Percentiles rank a stretch among this genome's conserved stretches.
phyloP scores from a whole-genome alignment of 768 basidiomycete species.

The Termitomyces eurrhizus region DNA sequence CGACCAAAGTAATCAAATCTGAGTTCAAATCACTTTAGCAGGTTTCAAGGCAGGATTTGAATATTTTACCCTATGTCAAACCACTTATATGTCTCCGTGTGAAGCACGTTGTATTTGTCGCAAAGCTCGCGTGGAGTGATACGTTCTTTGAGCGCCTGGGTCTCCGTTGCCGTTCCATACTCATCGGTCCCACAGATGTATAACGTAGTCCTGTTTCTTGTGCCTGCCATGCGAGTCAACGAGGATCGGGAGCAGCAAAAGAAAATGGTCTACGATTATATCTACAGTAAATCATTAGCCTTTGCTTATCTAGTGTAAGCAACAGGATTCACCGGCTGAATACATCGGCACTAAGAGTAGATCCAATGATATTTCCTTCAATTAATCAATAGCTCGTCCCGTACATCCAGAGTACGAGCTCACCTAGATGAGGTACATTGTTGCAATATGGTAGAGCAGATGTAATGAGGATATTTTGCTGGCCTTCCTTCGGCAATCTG shows the following conservation, averaged over 20 bases:
- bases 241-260: background rate
- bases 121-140: constrained; percentile 77
- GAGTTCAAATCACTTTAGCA: constrained; percentile 3
- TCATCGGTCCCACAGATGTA: constrained; percentile 99
- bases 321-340: constrained; percentile 78
- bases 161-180: constrained; percentile 99
- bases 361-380: constrained; percentile 87
- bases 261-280: constrained; percentile 47
- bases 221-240: constrained; percentile 32
- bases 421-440: constrained; percentile 94
- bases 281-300: constrained; percentile 27
- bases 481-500: constrained; percentile 76
- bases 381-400: constrained; percentile 10
- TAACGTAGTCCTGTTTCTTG: constrained; percentile 83
- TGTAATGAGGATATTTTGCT: constrained; percentile 87
- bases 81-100: constrained; percentile 94
- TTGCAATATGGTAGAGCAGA: constrained; percentile 96
- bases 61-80: constrained; percentile 85
- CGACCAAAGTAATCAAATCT: constrained; percentile 97
- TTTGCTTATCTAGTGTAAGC: background rate
- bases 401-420: constrained; percentile 20
- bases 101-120: constrained; percentile 86
- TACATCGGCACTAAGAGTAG: constrained; percentile 94
- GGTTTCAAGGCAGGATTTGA: background rate
- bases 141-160: constrained; percentile 88